A percentile compares a stretch with the other conserved stretches of the same genome.
phyloP scores from a whole-genome alignment of 495 filamentous ascomycete genomes.

The Immersiella caudata region DNA sequence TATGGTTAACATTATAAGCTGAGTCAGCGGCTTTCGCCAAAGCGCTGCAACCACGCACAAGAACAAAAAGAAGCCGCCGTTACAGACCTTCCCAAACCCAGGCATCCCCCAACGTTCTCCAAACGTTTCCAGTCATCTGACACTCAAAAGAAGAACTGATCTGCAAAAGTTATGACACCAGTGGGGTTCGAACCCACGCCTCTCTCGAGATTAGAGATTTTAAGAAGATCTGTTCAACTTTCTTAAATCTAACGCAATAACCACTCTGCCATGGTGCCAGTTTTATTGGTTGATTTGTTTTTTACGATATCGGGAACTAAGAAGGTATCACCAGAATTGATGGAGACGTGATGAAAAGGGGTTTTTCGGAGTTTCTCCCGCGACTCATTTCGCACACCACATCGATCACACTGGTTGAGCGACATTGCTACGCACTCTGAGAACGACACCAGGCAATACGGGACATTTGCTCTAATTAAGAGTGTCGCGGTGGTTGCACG shows the following conservation, averaged over 20 bases:
- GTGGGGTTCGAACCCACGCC: constrained; percentile 12
- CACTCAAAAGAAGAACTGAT: neutral
- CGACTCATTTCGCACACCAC: no score
- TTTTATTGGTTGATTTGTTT: constrained; percentile 24
- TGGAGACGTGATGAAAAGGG: neutral
- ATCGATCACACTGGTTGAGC: no score
- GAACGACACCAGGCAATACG: no score
- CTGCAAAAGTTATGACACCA: neutral
- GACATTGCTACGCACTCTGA: no score
- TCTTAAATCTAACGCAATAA: constrained; percentile 2
- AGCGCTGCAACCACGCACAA: no score
- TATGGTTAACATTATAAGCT: no score
- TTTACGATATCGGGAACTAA: neutral
- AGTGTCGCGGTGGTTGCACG: no score
- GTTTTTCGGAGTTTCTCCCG: no score
- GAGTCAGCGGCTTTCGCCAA: no score
- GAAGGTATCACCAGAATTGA: neutral
- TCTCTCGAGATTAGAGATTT: constrained; percentile 1
- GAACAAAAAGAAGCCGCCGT: no score
- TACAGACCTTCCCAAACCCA: neutral
- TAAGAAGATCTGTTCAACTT: neutral
- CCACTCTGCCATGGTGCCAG: constrained; percentile 30
- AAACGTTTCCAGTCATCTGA: neutral
- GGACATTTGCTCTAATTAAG: no score
- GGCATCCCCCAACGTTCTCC: neutral